Base-by-base conservation (phyloP, 176 grass and related monocot genomes). In the Aegilops umbellulata region DNA sequence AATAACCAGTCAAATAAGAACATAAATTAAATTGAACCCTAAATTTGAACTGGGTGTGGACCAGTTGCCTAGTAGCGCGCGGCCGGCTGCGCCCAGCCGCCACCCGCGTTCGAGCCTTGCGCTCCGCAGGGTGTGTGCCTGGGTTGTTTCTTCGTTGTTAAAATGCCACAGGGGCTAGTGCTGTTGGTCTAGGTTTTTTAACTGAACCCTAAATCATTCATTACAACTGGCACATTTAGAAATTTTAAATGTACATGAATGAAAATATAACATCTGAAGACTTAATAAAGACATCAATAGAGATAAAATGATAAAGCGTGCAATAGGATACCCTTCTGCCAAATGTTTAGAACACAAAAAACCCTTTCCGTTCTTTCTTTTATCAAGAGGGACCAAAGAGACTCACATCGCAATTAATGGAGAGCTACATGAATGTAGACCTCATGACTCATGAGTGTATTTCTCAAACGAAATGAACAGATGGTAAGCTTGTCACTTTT, bases 1-100 rank as follows among this genome's bases (percentile, higher is more conserved):
- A 60, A 46, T 65, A 82, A 46, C 20, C 34, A 60, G 19, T 51
- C 55, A 83, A 78, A 72, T 51, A 87, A 62, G 14, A 53, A 76
- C 19, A 27, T 31, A 30, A 76, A 53, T 76, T 30, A 30, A 30
- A 76, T 30, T 51, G 25, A 75, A 65, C 22, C 78, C 49, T 58
- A 58, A 58, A 58, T 3, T 22, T 19, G 55, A 58, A 58, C 55
- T 58, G 55, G 19, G 55, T 58, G 55, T 8, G 7, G 19, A 58
- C 55, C 2, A 58, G 20, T 58, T 58, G 53, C 2, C 53, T 58
- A 58, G 55, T 58, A 58, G 55, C 55, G 7, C 7, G 2, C 20
- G 20, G 17, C 3, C 55, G 55, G 55, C 55, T 58, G 20, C 19
- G 55, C 55, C 55, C 55, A 8, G 6, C 55, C 55, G 8, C 51